Conservation (phyloP, 2,329 filamentous ascomycete species). For the Dothideomycetes sp. region DNA sequence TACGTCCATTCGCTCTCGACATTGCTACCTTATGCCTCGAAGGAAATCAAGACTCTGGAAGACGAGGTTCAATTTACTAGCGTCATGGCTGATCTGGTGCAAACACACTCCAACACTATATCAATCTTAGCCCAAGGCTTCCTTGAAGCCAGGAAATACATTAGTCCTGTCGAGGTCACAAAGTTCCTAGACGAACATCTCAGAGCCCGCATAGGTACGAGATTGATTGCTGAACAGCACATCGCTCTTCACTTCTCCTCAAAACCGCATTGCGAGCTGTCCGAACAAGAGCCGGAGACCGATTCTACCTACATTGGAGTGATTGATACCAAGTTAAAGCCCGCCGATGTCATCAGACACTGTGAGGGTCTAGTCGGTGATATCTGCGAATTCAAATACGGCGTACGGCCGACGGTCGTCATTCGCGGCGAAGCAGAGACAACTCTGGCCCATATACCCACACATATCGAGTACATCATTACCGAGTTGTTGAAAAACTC, state of each 20-base stretch:
- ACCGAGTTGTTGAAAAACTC: conserved; percentile 96
- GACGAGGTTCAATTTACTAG: conserved; percentile 89
- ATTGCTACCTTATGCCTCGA: conserved; percentile 72
- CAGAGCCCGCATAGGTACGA: conserved; percentile 84
- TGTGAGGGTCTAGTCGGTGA: conserved; percentile 90
- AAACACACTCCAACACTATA: conserved; percentile 91
- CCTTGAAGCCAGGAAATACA: conserved; percentile 85
- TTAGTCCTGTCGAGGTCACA: conserved; percentile 73
- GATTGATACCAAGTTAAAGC: conserved; percentile 82
- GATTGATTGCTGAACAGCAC: conserved; percentile 92
- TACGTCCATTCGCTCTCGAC: conserved; percentile 90
- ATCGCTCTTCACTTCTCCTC: conserved; percentile 75
- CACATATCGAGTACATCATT: conserved; percentile 94
- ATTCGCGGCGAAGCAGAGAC: conserved; percentile 81
- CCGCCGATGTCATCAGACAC: conserved; percentile 68
- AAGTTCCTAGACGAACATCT: conserved; percentile 88
- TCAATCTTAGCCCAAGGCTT: conserved; percentile 86
- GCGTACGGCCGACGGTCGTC: conserved; percentile 67
- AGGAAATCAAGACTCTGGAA: conserved; percentile 64
- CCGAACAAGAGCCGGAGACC: conserved; percentile 31
- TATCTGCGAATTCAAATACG: conserved; percentile 94
- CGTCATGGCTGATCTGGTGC: conserved; percentile 87
- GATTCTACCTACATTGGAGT: conserved; percentile 73
- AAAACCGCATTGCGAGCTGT: conserved; percentile 57
- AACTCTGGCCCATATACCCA: conserved; percentile 88